Evolutionary conservation across 768 basidiomycete genomes (phyloP).

Genomic region (Naganishia onofrii): DNA sequence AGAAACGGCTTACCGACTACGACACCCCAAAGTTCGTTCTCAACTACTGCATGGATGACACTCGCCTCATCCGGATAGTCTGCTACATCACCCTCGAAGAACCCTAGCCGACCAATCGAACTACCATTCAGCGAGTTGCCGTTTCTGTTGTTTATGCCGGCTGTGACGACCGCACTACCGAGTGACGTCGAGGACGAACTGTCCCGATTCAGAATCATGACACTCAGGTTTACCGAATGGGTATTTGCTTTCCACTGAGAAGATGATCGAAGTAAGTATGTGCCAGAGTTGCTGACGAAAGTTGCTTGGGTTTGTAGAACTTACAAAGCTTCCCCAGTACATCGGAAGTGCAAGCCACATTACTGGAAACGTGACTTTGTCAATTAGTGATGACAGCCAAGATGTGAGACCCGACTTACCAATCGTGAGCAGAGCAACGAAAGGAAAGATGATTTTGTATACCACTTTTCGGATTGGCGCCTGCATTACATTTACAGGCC

Average conservation of each 20-base stretch:
- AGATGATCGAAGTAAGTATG: conserved; percentile 32
- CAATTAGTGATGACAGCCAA: no score
- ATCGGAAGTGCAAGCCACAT: conserved; percentile 56
- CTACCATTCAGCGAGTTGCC: conserved; percentile 30
- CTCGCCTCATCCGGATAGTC: conserved; percentile 44
- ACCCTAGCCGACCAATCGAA: conserved; percentile 40
- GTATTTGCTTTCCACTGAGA: conserved; percentile 42
- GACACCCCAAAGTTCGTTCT: conserved; percentile 56
- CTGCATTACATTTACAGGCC: not conserved
- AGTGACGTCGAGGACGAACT: conserved; percentile 20
- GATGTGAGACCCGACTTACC: not conserved
- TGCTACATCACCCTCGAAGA: conserved; percentile 38
- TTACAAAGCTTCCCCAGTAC: conserved; percentile 50
- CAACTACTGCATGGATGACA: conserved; percentile 51
- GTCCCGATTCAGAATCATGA: conserved; percentile 56
- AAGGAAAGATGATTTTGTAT: conserved; percentile 48
- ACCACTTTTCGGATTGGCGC: conserved; percentile 26
- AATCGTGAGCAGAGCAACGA: conserved; percentile 40
- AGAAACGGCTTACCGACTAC: conserved; percentile 51
- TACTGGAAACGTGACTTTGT: conserved; percentile 39
- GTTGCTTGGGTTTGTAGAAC: conserved; percentile 42
- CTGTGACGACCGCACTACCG: not conserved
- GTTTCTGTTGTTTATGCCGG: conserved; percentile 6
- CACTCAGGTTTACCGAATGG: conserved; percentile 52
- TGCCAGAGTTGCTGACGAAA: conserved; percentile 33